Evolutionary conservation across 2,329 filamentous ascomycete genomes (phyloP).

Genomic region (Beauveria sp.): DNA sequence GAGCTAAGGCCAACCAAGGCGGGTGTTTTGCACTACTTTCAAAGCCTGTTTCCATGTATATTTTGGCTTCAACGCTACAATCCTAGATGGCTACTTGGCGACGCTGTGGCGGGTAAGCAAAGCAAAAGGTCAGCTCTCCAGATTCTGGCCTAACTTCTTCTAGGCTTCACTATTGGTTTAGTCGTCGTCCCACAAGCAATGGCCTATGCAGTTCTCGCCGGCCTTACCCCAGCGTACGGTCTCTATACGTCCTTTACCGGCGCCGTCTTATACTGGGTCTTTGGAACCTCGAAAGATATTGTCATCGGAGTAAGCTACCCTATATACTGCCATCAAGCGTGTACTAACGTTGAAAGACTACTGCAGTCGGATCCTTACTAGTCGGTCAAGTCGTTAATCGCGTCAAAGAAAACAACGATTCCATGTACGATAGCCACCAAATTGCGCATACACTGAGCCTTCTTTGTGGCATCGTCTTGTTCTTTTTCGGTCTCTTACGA

Average conservation of each 20-base stretch:
- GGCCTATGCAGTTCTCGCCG: slow-evolving; percentile 68
- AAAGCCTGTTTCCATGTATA: slow-evolving; percentile 53
- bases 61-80: slow-evolving; percentile 67
- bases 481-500: slow-evolving; percentile 38
- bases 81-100: slow-evolving; percentile 62
- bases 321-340: fast-evolving
- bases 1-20: slow-evolving; percentile 42
- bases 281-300: slow-evolving; percentile 79
- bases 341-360: slow-evolving; percentile 37
- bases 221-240: slow-evolving; percentile 60
- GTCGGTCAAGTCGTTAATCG: slow-evolving; percentile 38
- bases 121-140: not conserved
- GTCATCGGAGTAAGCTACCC: slow-evolving; percentile 54
- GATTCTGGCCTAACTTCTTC: not conserved
- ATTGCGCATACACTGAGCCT: slow-evolving; percentile 38
- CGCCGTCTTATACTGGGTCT: slow-evolving; percentile 73
- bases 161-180: slow-evolving; percentile 44
- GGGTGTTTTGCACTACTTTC: slow-evolving; percentile 43
- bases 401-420: slow-evolving; percentile 27
- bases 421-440: slow-evolving; percentile 28
- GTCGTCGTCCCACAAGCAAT: slow-evolving; percentile 75
- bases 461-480: slow-evolving; percentile 35
- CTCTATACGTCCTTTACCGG: slow-evolving; percentile 80
- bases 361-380: slow-evolving; percentile 43
- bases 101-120: slow-evolving; percentile 58